A percentile compares a stretch with the other conserved stretches of the same genome.
Conservation (phyloP, 306 rosid species). For the Ormosia emarginata region DNA sequence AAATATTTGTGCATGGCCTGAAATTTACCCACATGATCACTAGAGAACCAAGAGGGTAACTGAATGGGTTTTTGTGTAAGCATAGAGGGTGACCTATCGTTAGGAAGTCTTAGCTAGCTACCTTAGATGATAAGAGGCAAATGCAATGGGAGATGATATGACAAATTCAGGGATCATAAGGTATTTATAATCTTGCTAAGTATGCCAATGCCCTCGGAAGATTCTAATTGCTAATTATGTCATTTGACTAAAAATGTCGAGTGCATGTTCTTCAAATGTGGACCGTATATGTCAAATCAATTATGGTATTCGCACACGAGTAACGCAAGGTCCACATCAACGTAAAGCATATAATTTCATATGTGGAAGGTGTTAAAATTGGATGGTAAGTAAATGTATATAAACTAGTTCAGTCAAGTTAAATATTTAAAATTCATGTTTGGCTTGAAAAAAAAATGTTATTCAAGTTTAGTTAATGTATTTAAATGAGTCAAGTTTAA, state of each 20-base stretch:
- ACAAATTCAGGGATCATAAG: not conserved
- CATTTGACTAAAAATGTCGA: constrained; percentile 27
- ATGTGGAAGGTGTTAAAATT: too few relatives aligned
- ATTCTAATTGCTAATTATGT: constrained; percentile 8
- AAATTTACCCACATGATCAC: constrained; percentile 14
- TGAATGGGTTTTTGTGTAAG: not conserved
- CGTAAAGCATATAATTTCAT: too few relatives aligned
- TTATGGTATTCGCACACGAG: too few relatives aligned
- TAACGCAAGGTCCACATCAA: too few relatives aligned
- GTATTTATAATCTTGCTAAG: constrained; percentile 20
- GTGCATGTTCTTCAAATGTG: not conserved
- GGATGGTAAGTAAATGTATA: too few relatives aligned
- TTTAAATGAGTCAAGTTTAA: too few relatives aligned
- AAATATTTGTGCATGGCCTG: not conserved
- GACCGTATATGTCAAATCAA: not conserved
- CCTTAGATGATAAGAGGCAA: not conserved
- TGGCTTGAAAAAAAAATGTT: too few relatives aligned
- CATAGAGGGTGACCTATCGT: not conserved
- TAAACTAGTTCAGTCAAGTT: too few relatives aligned
- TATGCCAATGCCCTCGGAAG: not conserved
- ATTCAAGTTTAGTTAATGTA: too few relatives aligned
- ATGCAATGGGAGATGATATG: not conserved
- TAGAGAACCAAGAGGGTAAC: not conserved
- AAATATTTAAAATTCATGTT: too few relatives aligned
- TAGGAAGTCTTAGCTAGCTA: not conserved